Conservation (phyloP, 2,329 filamentous ascomycete species). For the Aspergillus sp. region DNA sequence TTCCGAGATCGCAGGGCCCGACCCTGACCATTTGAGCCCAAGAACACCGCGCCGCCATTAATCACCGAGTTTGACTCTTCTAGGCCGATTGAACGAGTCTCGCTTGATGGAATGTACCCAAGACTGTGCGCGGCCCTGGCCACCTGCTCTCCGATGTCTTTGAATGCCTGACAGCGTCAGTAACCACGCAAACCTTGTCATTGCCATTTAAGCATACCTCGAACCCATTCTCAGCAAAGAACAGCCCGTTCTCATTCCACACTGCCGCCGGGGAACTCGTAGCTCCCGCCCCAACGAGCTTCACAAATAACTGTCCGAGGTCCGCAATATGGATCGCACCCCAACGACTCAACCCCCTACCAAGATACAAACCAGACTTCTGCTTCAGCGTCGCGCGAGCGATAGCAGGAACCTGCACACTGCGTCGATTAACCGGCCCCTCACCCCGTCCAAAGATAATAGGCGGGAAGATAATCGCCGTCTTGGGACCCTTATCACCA, state of each 20-base stretch:
- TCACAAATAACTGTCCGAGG: constrained; percentile 53
- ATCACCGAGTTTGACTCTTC: constrained; percentile 25
- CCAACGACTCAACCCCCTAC: constrained; percentile 57
- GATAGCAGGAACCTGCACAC: constrained; percentile 51
- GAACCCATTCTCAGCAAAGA: constrained; percentile 28
- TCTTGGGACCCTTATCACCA: constrained; percentile 46
- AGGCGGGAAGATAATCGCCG: constrained; percentile 62
- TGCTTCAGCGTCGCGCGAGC: constrained; percentile 42
- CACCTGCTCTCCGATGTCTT: constrained; percentile 22
- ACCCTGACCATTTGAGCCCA: constrained; percentile 31
- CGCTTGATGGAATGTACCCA: constrained; percentile 19
- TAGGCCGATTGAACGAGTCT: constrained; percentile 20
- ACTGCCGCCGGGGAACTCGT: constrained; percentile 9
- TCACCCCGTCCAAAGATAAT: constrained; percentile 58
- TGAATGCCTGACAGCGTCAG: constrained; percentile 16
- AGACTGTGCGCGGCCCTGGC: constrained; percentile 21
- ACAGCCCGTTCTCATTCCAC: constrained; percentile 45
- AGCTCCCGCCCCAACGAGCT: constrained; percentile 49
- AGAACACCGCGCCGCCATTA: constrained; percentile 25
- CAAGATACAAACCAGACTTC: constrained; percentile 53
- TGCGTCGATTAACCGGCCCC: constrained; percentile 51
- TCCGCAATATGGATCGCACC: constrained; percentile 61
- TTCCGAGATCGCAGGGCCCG: constrained; percentile 21
- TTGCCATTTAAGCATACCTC: constrained; percentile 22
- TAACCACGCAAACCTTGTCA: neutral